Evolutionary conservation across 306 rosid genomes (phyloP), one percentile per base, ranked within the genome.

Genomic region (Vigna hirtella): DNA sequence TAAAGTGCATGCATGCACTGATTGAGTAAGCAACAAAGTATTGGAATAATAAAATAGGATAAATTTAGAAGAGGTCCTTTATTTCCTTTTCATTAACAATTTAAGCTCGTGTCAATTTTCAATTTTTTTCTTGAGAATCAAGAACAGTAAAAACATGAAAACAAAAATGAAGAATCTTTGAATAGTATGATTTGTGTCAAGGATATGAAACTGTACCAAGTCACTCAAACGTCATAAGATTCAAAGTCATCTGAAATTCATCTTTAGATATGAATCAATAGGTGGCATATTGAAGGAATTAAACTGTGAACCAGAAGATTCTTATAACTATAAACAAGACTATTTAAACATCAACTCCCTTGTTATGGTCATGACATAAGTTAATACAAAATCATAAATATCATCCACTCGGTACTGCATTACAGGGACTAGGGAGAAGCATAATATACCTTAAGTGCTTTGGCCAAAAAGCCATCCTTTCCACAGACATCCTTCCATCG

Each of bases 401-500:
- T 4, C 58, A 70, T 76, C 56, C 82, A 76, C 55, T 56, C 58
- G 36, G 36, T 48, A 77, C 65, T 64, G 56, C 18, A 64, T 64
- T 45, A 36, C 64, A 77, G 56, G 70, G 50, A 82, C 74, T 72
- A 77, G 48, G 64, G 43, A 80, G 79, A 87, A 53, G 58, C 13
- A 77, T 51, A 87, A 57, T 61, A 81, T 79, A 96, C 99, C 98
- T 90, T 96, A 69, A 96, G 90, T 58, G 96, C 83, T 76, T 84
- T 96, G 45, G 91, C 89, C 81, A 96, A 77, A 70, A 89, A 80
- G 55, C 98, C 98, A 42, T 93, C 96, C 86, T 87, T 96, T 80
- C 99, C 98, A 63, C 99, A 93, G 4, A 86, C 91, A 83, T 77
- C 86, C 82, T 85, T 91, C 98, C 98, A 96, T 79, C 86, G 83